These are phyloP conservation scores for Starmerella stigmatis DNA, from an alignment of 805 yeast species.

Conservation along the genomic window DNA sequence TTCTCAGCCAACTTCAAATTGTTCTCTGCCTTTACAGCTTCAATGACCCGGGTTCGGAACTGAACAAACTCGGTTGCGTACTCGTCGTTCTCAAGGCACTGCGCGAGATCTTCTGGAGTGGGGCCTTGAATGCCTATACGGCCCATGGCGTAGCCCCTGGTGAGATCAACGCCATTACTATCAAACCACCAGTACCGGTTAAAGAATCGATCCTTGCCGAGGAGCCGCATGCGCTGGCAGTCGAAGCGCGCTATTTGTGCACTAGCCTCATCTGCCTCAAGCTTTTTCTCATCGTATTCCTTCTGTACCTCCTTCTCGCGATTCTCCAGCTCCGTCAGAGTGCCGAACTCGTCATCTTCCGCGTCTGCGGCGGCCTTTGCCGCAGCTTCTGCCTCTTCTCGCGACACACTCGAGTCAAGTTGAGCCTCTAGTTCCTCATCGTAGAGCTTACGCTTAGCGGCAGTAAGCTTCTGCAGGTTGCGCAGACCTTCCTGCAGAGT, in stretches of 20 bases:
- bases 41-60: conserved; percentile 8
- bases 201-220: conserved; percentile 75
- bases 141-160: conserved; percentile 56
- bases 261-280: conserved; percentile 46
- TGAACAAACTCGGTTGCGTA: conserved; percentile 18
- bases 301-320: conserved; percentile 30
- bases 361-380: conserved; percentile 7
- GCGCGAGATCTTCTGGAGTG: conserved; percentile 37
- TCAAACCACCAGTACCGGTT: conserved; percentile 97
- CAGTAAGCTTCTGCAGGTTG: conserved; percentile 4
- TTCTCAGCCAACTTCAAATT: neutral
- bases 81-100: conserved; percentile 28
- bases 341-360: conserved; percentile 13
- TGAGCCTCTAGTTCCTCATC: conserved; percentile 8
- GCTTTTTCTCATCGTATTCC: conserved; percentile 39
- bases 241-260: conserved; percentile 44
- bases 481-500: conserved; percentile 40
- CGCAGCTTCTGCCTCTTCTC: conserved; percentile 11
- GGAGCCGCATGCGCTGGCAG: conserved; percentile 58
- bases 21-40: neutral
- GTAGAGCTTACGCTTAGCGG: neutral
- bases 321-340: conserved; percentile 8
- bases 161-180: conserved; percentile 49
- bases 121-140: conserved; percentile 92
- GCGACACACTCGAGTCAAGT: conserved; percentile 9